Base-by-base conservation (phyloP, 2,329 filamentous ascomycete species). In the Colletotrichum plurivorum region DNA sequence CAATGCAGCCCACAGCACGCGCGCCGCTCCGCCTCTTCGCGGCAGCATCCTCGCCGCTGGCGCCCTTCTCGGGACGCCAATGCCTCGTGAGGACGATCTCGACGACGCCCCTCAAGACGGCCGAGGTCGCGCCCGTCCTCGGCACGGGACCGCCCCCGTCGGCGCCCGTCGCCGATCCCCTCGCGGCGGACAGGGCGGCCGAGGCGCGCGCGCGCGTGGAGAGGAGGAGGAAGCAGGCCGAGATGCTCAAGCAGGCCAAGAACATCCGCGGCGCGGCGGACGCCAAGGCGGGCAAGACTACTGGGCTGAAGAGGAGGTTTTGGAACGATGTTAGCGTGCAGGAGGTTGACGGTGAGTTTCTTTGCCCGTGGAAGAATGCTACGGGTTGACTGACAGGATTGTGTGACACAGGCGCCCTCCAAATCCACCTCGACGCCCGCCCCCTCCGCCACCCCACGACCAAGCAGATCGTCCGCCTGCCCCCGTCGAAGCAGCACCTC, bases 281-380 rank as follows among this genome's bases (percentile, higher is more conserved):
- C 41, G 76, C 74, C 41, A 82, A 80, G 69, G 13, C 54, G 1
- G 74, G 73, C 39, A 85, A 86, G 71, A 83, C 85, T 2, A 77
- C 79, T 18, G 82, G 78, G 43, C 76, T 88, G 66, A 85, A 91
- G 76, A 93, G 90, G 83, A 88, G 95, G 61, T 98, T 98, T 83
- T 98, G 95, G 95, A 94, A 92, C 79, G 88, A 96, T 77, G 94
- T 96, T 1, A 80, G 86, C 70, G 90, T 98, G 45, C 85, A 87
- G 72, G 89, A 92, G 76, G 86, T 87, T 10, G 83, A 90, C 71
- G 91, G 92, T 93, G 83, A 65, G 80, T 72, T 67, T 51, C 22
- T 10, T n/a, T n/a, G n/a, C n/a, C n/a, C n/a, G n/a, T n/a, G n/a
- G n/a, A n/a, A n/a, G n/a, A n/a, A n/a, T n/a, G n/a, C n/a, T n/a